phyloP scores from a whole-genome alignment of 768 basidiomycete genomes.

The Naganishia vaughanmartiniae region DNA sequence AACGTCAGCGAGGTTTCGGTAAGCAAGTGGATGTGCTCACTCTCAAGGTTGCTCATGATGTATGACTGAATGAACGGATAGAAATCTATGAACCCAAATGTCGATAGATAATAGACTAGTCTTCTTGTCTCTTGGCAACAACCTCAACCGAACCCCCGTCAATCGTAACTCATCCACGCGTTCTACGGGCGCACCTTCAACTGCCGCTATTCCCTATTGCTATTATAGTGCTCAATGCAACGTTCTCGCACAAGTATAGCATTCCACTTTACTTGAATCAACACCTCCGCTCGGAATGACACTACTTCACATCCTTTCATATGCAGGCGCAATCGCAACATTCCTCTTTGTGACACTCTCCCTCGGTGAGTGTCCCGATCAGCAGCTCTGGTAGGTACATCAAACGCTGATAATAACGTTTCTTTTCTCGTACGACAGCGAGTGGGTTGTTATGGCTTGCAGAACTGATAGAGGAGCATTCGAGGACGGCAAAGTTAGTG shows the following conservation, averaged over 20 bases:
- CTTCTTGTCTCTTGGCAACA: no score
- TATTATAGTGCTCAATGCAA: not conserved
- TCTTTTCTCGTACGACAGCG: constrained; percentile 57
- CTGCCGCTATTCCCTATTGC: not conserved
- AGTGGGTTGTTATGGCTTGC: constrained; percentile 91
- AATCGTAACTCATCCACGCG: no score
- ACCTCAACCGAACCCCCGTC: no score
- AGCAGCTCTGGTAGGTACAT: not conserved
- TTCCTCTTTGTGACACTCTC: constrained; percentile 90
- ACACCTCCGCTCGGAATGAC: constrained; percentile 35
- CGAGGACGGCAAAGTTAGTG: constrained; percentile 71
- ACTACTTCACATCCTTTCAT: constrained; percentile 54
- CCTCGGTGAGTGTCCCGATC: constrained; percentile 63
- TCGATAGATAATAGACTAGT: no score
- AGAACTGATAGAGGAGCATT: constrained; percentile 92
- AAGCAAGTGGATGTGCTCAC: constrained; percentile 57
- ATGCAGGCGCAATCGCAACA: constrained; percentile 70
- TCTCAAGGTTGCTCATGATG: constrained; percentile 64
- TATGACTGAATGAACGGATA: not conserved
- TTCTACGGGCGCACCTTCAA: constrained; percentile 14
- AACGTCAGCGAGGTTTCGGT: constrained; percentile 3
- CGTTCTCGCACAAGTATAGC: no score
- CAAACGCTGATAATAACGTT: not conserved
- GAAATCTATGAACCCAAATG: no score
- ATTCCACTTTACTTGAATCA: not conserved